Evolutionary conservation across 2,329 filamentous ascomycete genomes (phyloP).

Genomic region (Xylaria sp.): DNA sequence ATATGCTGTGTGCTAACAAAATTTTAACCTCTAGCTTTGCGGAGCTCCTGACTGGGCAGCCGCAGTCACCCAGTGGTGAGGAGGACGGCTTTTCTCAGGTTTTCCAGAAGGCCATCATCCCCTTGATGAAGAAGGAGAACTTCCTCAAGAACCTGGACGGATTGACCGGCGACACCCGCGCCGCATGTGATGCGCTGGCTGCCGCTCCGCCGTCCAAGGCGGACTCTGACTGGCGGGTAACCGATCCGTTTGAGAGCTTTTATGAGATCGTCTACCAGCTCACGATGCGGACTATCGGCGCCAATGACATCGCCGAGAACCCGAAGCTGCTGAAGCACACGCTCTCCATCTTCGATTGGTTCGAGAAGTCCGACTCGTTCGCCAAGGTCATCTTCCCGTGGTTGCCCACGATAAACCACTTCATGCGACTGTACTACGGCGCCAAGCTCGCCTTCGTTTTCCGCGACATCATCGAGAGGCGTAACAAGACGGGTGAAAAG

Average conservation of each 20-base stretch:
- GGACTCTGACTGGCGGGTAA: slow-evolving; percentile 47
- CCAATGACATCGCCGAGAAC: slow-evolving; percentile 62
- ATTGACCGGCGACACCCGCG: slow-evolving; percentile 56
- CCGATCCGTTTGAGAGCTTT: slow-evolving; percentile 64
- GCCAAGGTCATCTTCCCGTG: slow-evolving; percentile 62
- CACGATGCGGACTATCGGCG: slow-evolving; percentile 66
- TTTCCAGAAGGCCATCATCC: slow-evolving; percentile 48
- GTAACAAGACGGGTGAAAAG: slow-evolving; percentile 54
- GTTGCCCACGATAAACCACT: slow-evolving; percentile 57
- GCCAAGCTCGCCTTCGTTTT: slow-evolving; percentile 60
- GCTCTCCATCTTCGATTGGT: slow-evolving; percentile 56
- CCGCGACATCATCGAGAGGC: slow-evolving; percentile 57
- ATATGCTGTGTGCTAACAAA: slow-evolving; percentile 10
- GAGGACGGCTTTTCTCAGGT: slow-evolving; percentile 41
- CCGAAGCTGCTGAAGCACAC: slow-evolving; percentile 54
- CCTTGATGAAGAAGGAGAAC: slow-evolving; percentile 52
- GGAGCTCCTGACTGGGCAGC: slow-evolving; percentile 41
- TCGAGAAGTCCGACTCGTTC: slow-evolving; percentile 57
- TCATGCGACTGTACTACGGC: slow-evolving; percentile 57
- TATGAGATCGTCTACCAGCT: slow-evolving; percentile 64
- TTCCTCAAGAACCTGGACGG: slow-evolving; percentile 52
- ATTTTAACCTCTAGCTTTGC: slow-evolving; percentile 35
- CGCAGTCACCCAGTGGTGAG: slow-evolving; percentile 19
- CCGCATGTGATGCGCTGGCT: slow-evolving; percentile 52
- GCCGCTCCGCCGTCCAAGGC: slow-evolving; percentile 32